Evolutionary conservation across 2,329 filamentous ascomycete species (phyloP).

Genomic region (Cladosporium sp.): DNA sequence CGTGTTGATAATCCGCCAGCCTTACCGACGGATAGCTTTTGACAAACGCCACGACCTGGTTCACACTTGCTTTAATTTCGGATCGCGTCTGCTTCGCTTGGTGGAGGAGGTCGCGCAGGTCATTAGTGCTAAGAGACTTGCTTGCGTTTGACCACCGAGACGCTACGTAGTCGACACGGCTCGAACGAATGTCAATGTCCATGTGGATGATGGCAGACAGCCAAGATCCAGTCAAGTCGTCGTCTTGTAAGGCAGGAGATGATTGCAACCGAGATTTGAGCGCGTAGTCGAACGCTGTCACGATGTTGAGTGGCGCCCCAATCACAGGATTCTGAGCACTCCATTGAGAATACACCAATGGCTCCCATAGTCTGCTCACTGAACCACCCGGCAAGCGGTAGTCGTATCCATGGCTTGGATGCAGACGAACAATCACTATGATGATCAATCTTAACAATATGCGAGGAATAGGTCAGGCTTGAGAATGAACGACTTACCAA

Average conservation of each 20-base stretch:
- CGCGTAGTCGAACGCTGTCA: not conserved
- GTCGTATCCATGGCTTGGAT: not conserved
- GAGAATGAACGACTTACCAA: not conserved
- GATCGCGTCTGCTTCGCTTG: not conserved
- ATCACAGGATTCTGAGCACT: too few species aligned
- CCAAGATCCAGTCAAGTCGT: not conserved
- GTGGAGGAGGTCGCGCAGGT: not conserved
- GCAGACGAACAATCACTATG: not conserved
- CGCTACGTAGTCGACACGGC: not conserved
- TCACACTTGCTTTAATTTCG: not conserved
- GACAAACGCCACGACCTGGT: not conserved
- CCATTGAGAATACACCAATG: not conserved
- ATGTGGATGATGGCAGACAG: not conserved
- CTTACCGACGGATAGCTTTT: not conserved
- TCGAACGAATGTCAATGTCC: not conserved
- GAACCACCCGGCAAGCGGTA: not conserved
- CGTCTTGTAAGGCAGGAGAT: too few species aligned
- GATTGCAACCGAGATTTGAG: not conserved
- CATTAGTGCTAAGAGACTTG: not conserved
- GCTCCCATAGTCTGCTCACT: not conserved
- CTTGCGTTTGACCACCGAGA: not conserved
- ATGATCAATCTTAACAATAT: too few species aligned
- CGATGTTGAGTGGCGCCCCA: not conserved
- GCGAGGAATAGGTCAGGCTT: too few species aligned
- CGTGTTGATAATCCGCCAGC: not conserved